A percentile compares a stretch with the other conserved stretches of the same genome.
These are phyloP conservation scores for Aspergillus sp. DNA, from an alignment of 2,329 filamentous ascomycete species.

Conservation along the genomic window DNA sequence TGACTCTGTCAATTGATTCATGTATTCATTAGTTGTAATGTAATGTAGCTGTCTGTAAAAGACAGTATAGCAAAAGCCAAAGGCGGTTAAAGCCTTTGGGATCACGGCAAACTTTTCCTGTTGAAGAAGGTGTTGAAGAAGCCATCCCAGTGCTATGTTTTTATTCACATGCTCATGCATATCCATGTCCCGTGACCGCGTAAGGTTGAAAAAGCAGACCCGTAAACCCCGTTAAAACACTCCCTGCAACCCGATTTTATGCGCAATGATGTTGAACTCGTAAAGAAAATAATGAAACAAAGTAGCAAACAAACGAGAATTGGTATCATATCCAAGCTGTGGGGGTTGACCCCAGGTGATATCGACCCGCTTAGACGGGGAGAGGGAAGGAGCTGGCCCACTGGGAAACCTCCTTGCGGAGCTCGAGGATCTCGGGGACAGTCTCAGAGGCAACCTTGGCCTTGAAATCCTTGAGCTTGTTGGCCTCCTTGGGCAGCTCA, in stretches of 20 bases:
- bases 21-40: conserved; percentile 26
- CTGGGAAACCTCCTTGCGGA: conserved; percentile 84
- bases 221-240: conserved; percentile 41
- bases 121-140: conserved; percentile 35
- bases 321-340: conserved; percentile 28
- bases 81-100: conserved; percentile 17
- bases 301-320: conserved; percentile 18
- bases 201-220: conserved; percentile 48
- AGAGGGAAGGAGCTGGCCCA: conserved; percentile 94
- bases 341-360: conserved; percentile 7
- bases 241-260: conserved; percentile 35
- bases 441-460: conserved; percentile 80
- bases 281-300: conserved; percentile 19
- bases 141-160: conserved; percentile 28
- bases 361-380: conserved; percentile 55
- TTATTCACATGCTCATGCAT: conserved; percentile 32
- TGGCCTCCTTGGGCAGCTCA: conserved; percentile 89
- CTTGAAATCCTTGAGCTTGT: conserved; percentile 99
- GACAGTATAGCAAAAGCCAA: conserved; percentile 5
- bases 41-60: conserved; percentile 1
- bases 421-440: conserved; percentile 77
- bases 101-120: conserved; percentile 28
- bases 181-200: conserved; percentile 42
- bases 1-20: conserved; percentile 13
- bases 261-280: conserved; percentile 45